phyloP scores from a whole-genome alignment of 257 asterid genomes.

The Solanum ossicruentum region DNA sequence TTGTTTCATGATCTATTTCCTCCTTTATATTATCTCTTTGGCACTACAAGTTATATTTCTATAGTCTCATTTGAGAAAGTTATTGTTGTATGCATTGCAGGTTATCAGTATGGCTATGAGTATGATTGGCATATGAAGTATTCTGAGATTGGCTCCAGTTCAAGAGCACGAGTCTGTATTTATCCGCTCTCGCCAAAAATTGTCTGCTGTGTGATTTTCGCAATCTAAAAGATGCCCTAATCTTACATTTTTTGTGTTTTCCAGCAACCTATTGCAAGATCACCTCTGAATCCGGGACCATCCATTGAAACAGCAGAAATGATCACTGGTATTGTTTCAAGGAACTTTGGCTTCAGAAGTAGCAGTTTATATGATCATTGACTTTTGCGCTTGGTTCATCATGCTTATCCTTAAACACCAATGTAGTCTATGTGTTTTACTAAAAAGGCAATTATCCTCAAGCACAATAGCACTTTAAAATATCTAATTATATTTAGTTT shows the following conservation, averaged over 20 bases:
- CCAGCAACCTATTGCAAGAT: constrained; percentile 49
- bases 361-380: background rate
- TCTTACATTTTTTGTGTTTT: constrained; percentile 1
- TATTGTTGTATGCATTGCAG: constrained; percentile 18
- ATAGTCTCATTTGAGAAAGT: background rate
- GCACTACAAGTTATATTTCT: background rate
- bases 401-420: background rate
- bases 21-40: background rate
- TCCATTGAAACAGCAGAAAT: constrained; percentile 42
- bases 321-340: constrained; percentile 45
- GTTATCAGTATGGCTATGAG: constrained; percentile 72
- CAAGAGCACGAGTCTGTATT: constrained; percentile 37
- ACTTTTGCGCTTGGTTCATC: background rate
- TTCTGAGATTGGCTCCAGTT: constrained; percentile 64
- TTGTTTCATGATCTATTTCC: background rate
- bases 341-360: background rate
- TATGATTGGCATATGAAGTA: constrained; percentile 88
- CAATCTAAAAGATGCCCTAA: background rate
- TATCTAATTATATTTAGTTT: background rate
- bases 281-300: constrained; percentile 44
- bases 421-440: background rate
- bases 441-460: background rate
- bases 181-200: background rate
- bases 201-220: background rate
- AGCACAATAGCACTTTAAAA: background rate